Percentiles rank a stretch among this genome's conserved stretches.
These are phyloP conservation scores for Mycena floridula DNA, from an alignment of 768 basidiomycete species.

Conservation along the genomic window DNA sequence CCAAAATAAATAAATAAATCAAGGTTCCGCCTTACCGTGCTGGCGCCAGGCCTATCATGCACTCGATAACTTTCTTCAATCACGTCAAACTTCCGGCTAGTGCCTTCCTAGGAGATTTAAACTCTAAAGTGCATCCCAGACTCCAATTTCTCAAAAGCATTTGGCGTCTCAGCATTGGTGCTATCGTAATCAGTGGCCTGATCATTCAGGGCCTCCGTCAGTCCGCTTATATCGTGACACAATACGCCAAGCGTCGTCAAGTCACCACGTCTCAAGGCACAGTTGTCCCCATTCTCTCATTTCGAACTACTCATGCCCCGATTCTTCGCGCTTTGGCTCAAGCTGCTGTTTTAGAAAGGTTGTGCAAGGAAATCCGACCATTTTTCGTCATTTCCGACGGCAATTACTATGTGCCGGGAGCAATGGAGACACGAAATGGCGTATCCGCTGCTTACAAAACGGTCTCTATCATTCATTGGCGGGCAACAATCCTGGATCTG, in stretches of 20 bases:
- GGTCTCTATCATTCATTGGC: constrained; percentile 1
- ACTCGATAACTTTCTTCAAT: constrained; percentile 24
- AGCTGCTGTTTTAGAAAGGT: constrained; percentile 19
- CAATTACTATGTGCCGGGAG: neutral
- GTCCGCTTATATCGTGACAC: constrained; percentile 15
- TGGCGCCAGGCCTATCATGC: constrained; percentile 16
- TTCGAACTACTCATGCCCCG: constrained; percentile 28
- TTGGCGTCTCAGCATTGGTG: constrained; percentile 23
- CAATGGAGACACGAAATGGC: constrained; percentile 5
- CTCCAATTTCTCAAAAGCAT: constrained; percentile 17
- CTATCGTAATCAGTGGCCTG: constrained; percentile 16
- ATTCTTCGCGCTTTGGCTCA: constrained; percentile 21
- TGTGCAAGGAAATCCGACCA: constrained; percentile 7
- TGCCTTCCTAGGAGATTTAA: constrained; percentile 15
- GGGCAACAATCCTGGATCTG: constrained; percentile 2
- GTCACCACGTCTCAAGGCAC: constrained; percentile 10
- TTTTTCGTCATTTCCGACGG: constrained; percentile 4
- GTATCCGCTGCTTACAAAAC: constrained; percentile 8
- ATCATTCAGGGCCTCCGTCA: constrained; percentile 17
- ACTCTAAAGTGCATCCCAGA: neutral
- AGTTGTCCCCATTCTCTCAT: constrained; percentile 18
- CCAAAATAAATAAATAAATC: too few species aligned
- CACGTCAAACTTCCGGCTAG: constrained; percentile 20
- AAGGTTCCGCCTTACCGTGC: constrained; percentile 13
- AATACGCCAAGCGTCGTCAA: constrained; percentile 21